Evolutionary conservation across 768 basidiomycete species (phyloP).

Genomic region (Trametes gibbosa): DNA sequence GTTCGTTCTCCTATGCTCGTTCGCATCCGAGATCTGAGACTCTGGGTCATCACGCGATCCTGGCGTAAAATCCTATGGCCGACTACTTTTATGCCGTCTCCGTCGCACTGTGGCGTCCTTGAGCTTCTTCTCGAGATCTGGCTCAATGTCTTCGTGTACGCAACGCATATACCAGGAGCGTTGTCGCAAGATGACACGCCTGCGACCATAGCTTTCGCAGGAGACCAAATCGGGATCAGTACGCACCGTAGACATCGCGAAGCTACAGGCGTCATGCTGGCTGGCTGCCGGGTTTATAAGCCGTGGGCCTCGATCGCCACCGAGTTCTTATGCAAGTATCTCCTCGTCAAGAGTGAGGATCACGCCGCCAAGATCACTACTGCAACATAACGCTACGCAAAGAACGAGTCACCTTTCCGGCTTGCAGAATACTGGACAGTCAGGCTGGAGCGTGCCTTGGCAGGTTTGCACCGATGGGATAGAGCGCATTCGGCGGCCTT

Average conservation of each 20-base stretch:
- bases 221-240: conserved; percentile 18
- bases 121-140: conserved; percentile 16
- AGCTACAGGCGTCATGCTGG: conserved; percentile 15
- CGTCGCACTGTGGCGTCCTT: neutral
- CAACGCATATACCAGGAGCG: conserved; percentile 19
- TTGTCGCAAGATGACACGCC: neutral
- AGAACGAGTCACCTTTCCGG: neutral
- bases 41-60: too few relatives aligned
- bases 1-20: too few relatives aligned
- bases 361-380: conserved; percentile 11
- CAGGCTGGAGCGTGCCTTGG: conserved; percentile 21
- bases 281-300: conserved; percentile 18
- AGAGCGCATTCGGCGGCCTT: conserved; percentile 13
- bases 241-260: conserved; percentile 14
- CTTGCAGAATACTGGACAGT: conserved; percentile 9
- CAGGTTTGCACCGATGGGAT: conserved; percentile 18
- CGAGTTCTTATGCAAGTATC: conserved; percentile 16
- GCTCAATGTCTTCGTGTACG: conserved; percentile 15
- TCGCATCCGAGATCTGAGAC: too few relatives aligned
- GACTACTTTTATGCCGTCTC: too few relatives aligned
- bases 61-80: too few relatives aligned
- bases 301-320: conserved; percentile 11
- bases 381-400: neutral
- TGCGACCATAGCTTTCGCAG: conserved; percentile 7
- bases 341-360: conserved; percentile 18